A percentile compares a stretch with the other conserved stretches of the same genome.
These are phyloP conservation scores for Malus asiatica DNA, from an alignment of 306 rosid genomes.

Conservation along the genomic window DNA sequence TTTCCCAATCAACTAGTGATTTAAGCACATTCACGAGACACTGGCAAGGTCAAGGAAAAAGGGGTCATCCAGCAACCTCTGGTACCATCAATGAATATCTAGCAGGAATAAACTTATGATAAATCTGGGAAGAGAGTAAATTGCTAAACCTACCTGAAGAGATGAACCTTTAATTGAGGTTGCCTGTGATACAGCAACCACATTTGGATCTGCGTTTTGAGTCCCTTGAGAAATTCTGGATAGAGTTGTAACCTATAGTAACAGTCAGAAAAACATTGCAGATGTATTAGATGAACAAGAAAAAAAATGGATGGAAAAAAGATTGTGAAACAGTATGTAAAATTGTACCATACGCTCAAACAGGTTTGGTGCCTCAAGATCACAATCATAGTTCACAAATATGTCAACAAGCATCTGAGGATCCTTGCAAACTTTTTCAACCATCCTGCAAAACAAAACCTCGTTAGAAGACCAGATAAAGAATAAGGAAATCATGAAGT, in stretches of 20 bases:
- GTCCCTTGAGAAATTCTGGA: constrained; percentile 88
- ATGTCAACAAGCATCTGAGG: constrained; percentile 98
- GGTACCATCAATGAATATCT: not conserved
- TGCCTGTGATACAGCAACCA: constrained; percentile 62
- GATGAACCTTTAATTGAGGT: constrained; percentile 85
- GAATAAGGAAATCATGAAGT: not conserved
- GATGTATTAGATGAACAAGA: constrained; percentile 13
- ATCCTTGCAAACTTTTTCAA: constrained; percentile 91
- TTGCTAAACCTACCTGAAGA: constrained; percentile 67
- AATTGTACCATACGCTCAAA: constrained; percentile 90
- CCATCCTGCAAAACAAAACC: constrained; percentile 63
- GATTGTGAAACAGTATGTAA: constrained; percentile 8
- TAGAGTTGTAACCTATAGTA: constrained; percentile 73
- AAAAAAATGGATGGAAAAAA: constrained; percentile 1
- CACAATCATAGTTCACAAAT: constrained; percentile 98
- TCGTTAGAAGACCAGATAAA: constrained; percentile 20
- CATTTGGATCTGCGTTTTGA: constrained; percentile 75
- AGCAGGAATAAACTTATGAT: not conserved
- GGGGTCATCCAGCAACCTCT: constrained; percentile 20
- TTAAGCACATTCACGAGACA: constrained; percentile 94
- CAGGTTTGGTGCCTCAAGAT: constrained; percentile 97
- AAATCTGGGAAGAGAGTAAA: constrained; percentile 14
- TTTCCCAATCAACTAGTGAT: constrained; percentile 97
- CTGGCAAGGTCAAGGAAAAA: constrained; percentile 40
- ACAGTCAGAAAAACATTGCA: constrained; percentile 20